A percentile compares a stretch with the other conserved stretches of the same genome.
These are phyloP conservation scores for Aspergillus baeticus DNA, from an alignment of 495 filamentous ascomycete genomes.

Conservation along the genomic window DNA sequence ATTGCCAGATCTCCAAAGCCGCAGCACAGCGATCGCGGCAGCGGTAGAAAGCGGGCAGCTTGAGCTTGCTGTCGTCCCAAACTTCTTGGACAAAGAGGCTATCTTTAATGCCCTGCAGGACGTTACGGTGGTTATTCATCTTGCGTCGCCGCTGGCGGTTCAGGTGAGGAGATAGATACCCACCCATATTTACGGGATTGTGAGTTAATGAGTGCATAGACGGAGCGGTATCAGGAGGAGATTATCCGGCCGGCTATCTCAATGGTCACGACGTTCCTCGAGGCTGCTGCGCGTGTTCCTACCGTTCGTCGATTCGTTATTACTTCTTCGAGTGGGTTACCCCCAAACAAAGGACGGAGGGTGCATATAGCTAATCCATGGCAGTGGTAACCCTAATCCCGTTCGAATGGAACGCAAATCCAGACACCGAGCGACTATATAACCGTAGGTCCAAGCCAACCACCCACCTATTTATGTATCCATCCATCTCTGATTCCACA, in stretches of 20 bases:
- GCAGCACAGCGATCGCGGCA: constrained; percentile 9
- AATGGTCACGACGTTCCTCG: constrained; percentile 39
- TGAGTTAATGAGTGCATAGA: no score
- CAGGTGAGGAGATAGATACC: no score
- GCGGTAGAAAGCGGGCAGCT: background rate
- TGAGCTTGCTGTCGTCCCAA: constrained; percentile 9
- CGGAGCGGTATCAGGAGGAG: constrained; percentile 13
- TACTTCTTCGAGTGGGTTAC: constrained; percentile 44
- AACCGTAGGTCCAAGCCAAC: constrained; percentile 3
- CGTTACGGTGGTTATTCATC: constrained; percentile 30
- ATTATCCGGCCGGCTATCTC: constrained; percentile 40
- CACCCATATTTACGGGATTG: no score
- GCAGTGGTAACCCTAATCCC: constrained; percentile 26
- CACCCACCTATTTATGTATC: background rate
- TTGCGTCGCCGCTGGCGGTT: constrained; percentile 27
- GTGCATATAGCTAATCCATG: no score
- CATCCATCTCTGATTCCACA: no score
- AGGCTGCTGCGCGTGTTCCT: constrained; percentile 32
- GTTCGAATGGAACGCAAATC: constrained; percentile 22
- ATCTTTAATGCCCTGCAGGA: constrained; percentile 24
- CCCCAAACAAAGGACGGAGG: no score
- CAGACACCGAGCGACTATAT: constrained; percentile 20
- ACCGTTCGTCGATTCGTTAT: constrained; percentile 45
- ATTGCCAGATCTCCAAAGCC: constrained; percentile 17
- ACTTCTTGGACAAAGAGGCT: constrained; percentile 26